Evolutionary conservation across 805 yeast genomes (phyloP), one percentile per base, ranked within the genome.

Genomic region (Kazachstania taianensis): DNA sequence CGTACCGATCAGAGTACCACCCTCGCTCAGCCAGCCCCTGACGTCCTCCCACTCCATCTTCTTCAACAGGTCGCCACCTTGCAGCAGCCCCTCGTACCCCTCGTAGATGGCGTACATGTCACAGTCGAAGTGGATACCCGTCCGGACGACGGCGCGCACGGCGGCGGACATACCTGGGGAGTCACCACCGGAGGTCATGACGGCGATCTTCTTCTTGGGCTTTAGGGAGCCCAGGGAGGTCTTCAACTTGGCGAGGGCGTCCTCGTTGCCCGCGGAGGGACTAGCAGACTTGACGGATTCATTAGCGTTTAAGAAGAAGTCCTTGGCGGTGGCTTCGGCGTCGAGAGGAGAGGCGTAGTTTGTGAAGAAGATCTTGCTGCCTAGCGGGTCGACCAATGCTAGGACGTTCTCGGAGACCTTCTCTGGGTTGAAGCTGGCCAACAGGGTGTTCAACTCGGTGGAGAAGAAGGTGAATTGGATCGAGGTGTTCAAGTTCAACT

Each of bases 181-280:
- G 57, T 92, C 99, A 62, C 99, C 98, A 49, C 98, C 98, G 1
- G 95, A 84, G 5, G 97, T 92, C 89, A 92, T 86, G 34, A 92
- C 92, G 4, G 94, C 98, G 44, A 92, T 83, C 38, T 56, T 56
- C 48, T 53, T 53, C 48, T 53, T 56, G 39, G 41, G 30, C 19
- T 40, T 37, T 5, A 27, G 25, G 31, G 43, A 41, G 9, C 45
- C 37, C 28, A 50, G 33, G 18, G 53, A 33, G 32, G 48, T 34
- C 28, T 41, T 45, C 35, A 52, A 41, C 19, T 37, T 20, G 19
- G 42, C 35, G 12, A 42, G 42, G 9, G 57, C 52, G 5, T 45
- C 48, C 18, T 34, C 37, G 8, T 26, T 27, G 8, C 29, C 17
- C 43, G 35, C 48, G 13, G 52, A 41, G 6, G 44, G 40, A 28